Evolutionary conservation across 164 flowering plant species (phyloP).

Genomic region (Tinospora cordifolia): DNA sequence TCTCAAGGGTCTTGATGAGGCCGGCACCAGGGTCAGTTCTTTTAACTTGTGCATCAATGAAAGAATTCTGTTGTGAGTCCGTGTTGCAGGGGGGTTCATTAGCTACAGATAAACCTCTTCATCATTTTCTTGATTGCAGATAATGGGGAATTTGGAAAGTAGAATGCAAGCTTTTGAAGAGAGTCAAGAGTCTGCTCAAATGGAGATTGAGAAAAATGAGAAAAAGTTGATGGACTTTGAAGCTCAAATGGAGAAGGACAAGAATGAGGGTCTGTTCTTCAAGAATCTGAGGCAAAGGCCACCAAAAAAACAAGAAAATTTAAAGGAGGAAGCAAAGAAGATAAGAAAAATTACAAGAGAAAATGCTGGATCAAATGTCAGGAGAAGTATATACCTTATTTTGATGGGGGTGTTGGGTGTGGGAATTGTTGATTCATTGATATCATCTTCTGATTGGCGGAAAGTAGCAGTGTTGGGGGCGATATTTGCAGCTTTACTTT

Average conservation of each 20-base stretch:
- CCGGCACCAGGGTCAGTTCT: slow-evolving; percentile 52
- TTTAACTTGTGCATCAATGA: slow-evolving; percentile 10
- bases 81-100: background rate
- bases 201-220: slow-evolving; percentile 56
- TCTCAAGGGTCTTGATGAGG: slow-evolving; percentile 67
- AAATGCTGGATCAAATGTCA: slow-evolving; percentile 46
- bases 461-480: slow-evolving; percentile 54
- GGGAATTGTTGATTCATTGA: slow-evolving; percentile 39
- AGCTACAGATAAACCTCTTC: slow-evolving; percentile 17
- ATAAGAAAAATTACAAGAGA: slow-evolving; percentile 37
- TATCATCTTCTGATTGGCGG: slow-evolving; percentile 51
- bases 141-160: slow-evolving; percentile 63
- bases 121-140: slow-evolving; percentile 43
- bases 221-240: slow-evolving; percentile 51
- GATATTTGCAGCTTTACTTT: slow-evolving; percentile 51
- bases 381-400: slow-evolving; percentile 66
- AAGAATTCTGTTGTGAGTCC: slow-evolving; percentile 4
- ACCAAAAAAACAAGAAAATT: slow-evolving; percentile 38
- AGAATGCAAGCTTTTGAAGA: slow-evolving; percentile 73
- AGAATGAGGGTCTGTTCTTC: slow-evolving; percentile 80
- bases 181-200: slow-evolving; percentile 38
- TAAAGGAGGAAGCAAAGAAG: slow-evolving; percentile 52
- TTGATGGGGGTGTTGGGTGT: slow-evolving; percentile 41
- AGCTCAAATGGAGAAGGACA: slow-evolving; percentile 46
- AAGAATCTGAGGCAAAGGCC: slow-evolving; percentile 41